phyloP scores from a whole-genome alignment of 2,329 filamentous ascomycete genomes.

The Aspergillus novofumigatus region DNA sequence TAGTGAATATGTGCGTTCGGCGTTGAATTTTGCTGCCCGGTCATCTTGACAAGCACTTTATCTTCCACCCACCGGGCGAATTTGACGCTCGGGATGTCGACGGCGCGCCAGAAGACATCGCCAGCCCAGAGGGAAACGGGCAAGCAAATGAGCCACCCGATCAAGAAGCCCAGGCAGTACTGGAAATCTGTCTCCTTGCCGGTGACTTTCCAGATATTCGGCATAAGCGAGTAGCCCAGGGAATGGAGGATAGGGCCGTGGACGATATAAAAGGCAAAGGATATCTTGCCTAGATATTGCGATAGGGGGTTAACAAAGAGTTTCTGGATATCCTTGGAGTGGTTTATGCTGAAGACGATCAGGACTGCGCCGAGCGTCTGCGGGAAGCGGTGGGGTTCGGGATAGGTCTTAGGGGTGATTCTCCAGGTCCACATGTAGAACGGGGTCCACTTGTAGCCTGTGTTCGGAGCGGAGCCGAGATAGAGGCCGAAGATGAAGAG shows the following conservation, averaged over 20 bases:
- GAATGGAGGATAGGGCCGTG: conserved; percentile 44
- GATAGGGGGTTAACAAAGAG: conserved; percentile 39
- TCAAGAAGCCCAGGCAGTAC: conserved; percentile 37
- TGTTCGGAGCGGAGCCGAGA: conserved; percentile 41
- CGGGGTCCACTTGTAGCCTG: conserved; percentile 37
- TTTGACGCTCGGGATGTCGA: conserved; percentile 51
- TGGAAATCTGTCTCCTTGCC: conserved; percentile 37
- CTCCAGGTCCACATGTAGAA: conserved; percentile 39
- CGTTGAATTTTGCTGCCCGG: conserved; percentile 4
- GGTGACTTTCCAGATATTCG: conserved; percentile 36
- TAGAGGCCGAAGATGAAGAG: conserved; percentile 40
- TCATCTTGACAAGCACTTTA: conserved; percentile 22
- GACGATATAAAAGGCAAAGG: conserved; percentile 46
- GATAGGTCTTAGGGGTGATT: conserved; percentile 38
- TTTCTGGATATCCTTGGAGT: conserved; percentile 37
- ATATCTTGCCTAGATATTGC: conserved; percentile 46
- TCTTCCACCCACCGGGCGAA: conserved; percentile 50
- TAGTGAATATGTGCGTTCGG: conserved; percentile 4
- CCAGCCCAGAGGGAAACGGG: conserved; percentile 50
- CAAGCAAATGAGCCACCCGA: conserved; percentile 39
- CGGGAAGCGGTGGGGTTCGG: conserved; percentile 42
- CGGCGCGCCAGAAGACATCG: conserved; percentile 56
- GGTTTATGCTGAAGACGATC: conserved; percentile 41
- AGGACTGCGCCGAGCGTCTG: conserved; percentile 41
- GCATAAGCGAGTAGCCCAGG: conserved; percentile 42